Evolutionary conservation across 2,329 filamentous ascomycete genomes (phyloP).

Genomic region (Hymenoscyphus scutula): DNA sequence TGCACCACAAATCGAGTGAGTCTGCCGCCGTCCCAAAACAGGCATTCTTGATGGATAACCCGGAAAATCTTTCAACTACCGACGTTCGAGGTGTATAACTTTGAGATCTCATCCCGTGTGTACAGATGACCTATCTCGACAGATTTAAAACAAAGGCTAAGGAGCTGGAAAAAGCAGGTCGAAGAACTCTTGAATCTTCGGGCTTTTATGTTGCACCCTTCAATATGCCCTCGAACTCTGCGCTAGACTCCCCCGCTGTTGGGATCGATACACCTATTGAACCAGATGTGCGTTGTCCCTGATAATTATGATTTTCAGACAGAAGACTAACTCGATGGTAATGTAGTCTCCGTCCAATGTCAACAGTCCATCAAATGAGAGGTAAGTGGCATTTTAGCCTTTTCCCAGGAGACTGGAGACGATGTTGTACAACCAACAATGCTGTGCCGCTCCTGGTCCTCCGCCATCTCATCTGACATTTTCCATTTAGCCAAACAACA

Average conservation of each 20-base stretch:
- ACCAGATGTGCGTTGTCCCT: constrained; percentile 23
- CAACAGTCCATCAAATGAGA: constrained; percentile 22
- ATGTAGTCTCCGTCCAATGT: constrained; percentile 16
- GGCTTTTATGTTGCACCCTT: not conserved
- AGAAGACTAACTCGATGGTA: not conserved
- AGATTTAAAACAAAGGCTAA: not conserved
- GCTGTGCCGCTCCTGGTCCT: constrained; percentile 15
- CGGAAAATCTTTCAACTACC: not conserved
- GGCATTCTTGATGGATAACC: not conserved
- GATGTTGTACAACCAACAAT: constrained; percentile 20
- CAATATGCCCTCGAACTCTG: constrained; percentile 1
- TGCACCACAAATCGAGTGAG: not conserved
- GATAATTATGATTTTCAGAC: not conserved
- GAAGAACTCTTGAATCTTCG: not conserved
- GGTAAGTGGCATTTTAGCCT: constrained; percentile 17
- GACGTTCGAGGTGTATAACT: not conserved
- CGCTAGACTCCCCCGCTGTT: constrained; percentile 12
- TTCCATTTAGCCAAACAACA: constrained; percentile 12
- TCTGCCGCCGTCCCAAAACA: constrained; percentile 1
- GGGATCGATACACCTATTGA: constrained; percentile 24
- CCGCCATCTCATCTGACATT: constrained; percentile 6
- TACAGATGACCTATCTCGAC: not conserved
- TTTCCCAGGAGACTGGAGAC: constrained; percentile 22
- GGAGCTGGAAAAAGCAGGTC: not conserved
- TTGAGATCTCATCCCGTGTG: not conserved